phyloP scores from a whole-genome alignment of 257 asterid genomes.

The Perilla frutescens region DNA sequence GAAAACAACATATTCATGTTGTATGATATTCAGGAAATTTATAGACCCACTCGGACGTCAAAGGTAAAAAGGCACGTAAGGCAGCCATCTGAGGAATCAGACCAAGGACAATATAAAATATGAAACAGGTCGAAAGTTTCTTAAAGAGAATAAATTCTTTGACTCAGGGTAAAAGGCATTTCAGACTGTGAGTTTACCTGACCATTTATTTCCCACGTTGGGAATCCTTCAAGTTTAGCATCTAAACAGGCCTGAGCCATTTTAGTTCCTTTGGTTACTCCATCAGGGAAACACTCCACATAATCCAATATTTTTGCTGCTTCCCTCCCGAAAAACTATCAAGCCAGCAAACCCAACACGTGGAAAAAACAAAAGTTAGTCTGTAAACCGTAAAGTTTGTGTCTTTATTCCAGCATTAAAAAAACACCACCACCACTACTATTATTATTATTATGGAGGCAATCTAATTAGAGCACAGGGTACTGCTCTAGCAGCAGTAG shows the following conservation, averaged over 20 bases:
- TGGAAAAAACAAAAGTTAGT: slow-evolving; percentile 25
- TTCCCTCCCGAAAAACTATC: slow-evolving; percentile 88
- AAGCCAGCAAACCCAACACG: slow-evolving; percentile 25
- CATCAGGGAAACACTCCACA: slow-evolving; percentile 94
- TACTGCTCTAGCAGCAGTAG: background rate
- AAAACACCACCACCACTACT: background rate
- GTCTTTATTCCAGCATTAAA: slow-evolving; percentile 1
- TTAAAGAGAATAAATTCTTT: background rate
- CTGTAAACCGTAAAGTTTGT: background rate
- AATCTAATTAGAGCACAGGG: background rate
- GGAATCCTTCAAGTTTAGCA: slow-evolving; percentile 83
- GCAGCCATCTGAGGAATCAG: slow-evolving; percentile 7
- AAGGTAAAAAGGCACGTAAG: slow-evolving; percentile 8
- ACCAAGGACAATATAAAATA: background rate
- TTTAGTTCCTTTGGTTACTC: slow-evolving; percentile 69
- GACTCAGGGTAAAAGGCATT: background rate
- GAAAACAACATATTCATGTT: background rate
- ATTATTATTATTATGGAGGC: background rate
- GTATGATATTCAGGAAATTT: background rate
- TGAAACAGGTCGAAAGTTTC: background rate
- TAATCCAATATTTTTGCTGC: slow-evolving; percentile 81
- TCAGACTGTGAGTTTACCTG: slow-evolving; percentile 52
- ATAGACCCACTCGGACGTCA: background rate
- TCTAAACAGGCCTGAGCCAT: slow-evolving; percentile 78
- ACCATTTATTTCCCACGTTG: slow-evolving; percentile 89